Base-by-base conservation (phyloP, 2,329 filamentous ascomycete species). In the Colletotrichum trifolii region DNA sequence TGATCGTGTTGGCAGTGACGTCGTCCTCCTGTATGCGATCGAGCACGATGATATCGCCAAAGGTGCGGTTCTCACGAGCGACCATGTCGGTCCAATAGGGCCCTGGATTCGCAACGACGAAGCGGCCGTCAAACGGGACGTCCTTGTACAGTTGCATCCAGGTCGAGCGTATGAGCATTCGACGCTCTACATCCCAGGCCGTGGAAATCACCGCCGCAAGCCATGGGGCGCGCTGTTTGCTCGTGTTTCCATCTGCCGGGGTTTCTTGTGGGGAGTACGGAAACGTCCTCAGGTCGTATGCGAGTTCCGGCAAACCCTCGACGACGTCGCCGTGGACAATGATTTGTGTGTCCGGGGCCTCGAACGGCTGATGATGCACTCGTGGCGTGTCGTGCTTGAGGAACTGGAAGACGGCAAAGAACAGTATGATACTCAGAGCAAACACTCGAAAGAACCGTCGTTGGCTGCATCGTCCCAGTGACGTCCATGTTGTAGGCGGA, bases 1-100 rank as follows among this genome's bases (percentile, higher is more conserved):
- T 76, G 64, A 76, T 67, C 8, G 73, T 75, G 59, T 76, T 76
- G 43, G 75, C 73, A 5, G 71, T 74, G 7, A 75, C 38, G 12
- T 73, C 71, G 54, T 74, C 70, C 65, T 76, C 75, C 11, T 67
- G 66, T 3, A 76, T 57, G 48, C 74, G 69, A n/a, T 76, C 72
- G 5, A 76, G 74, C 2, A 77, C 71, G 63, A 76, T 74, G 42
- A 77, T 70, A 57, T 76, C 74, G 12, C 75, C 75, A 67, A 71
- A 75, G 2, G 74, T 76, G 35, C 67, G 68, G 54, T 76, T 76
- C 65, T 77, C 74, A 33, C 62, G 69, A 3, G 65, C 62, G n/a
- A 76, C 65, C 1, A 69, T 63, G 8, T 72, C 67, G 2, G 58
- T 70, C 74, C 73, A 75, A 8, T 52, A 62, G 4, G 69, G 60